Percentiles rank a stretch among this genome's conserved stretches.
These are phyloP conservation scores for Heliamphora exappendiculata DNA, from an alignment of 148 eudicot species.

Conservation along the genomic window DNA sequence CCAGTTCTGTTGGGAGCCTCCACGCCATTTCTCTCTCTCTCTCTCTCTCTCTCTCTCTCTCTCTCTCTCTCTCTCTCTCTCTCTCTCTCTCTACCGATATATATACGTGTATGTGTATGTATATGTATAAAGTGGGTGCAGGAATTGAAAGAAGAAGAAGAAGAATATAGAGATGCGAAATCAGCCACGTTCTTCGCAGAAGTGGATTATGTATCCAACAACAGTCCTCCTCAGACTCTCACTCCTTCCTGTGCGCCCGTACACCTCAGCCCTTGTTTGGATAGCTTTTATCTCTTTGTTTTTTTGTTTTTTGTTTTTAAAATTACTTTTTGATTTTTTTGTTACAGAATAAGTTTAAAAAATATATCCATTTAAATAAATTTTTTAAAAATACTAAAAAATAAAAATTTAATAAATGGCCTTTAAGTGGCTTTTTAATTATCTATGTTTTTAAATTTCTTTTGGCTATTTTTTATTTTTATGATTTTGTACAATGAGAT, in stretches of 20 bases:
- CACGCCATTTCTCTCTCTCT: constrained; percentile 40
- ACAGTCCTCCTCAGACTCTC: constrained; percentile 4
- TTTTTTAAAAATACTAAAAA: too few species aligned
- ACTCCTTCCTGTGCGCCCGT: neutral
- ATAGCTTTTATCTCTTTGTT: neutral
- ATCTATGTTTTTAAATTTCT: too few species aligned
- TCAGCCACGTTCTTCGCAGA: constrained; percentile 52
- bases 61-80: neutral
- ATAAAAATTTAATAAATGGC: too few species aligned
- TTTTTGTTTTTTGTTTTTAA: too few species aligned
- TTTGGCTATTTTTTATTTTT: too few species aligned
- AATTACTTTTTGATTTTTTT: too few species aligned
- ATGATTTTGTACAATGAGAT: too few species aligned
- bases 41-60: neutral
- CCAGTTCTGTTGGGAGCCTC: constrained; percentile 42
- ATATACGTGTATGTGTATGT: neutral
- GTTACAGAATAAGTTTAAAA: too few species aligned
- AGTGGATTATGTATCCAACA: constrained; percentile 20
- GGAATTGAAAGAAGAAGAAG: constrained; percentile 1
- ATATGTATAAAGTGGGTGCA: neutral
- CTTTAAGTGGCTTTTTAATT: too few species aligned
- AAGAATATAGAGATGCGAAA: constrained; percentile 24
- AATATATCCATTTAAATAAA: too few species aligned
- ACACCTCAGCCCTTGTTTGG: too few species aligned
- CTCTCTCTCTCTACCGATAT: too few species aligned